Evolutionary conservation across 1,284 basidiomycete genomes (phyloP).

Genomic region (Wolfiporia cocos): DNA sequence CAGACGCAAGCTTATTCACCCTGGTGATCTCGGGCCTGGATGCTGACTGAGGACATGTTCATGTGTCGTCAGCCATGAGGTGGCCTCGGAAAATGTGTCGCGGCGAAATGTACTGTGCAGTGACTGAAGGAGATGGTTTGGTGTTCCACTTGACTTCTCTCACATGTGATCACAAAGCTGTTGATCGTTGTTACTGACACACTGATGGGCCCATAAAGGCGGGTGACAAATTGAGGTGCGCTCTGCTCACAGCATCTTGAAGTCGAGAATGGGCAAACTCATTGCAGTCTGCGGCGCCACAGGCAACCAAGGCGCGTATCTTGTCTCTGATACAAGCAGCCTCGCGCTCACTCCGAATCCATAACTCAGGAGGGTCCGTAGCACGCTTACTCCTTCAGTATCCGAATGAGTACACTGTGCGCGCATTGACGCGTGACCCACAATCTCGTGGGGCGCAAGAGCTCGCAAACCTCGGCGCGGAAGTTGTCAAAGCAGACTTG

Average conservation of each 20-base stretch:
- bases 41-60: background rate
- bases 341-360: background rate
- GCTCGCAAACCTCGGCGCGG: constrained; percentile 14
- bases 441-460: constrained; percentile 10
- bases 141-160: too few species aligned
- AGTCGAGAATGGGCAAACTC: constrained; percentile 13
- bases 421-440: constrained; percentile 16
- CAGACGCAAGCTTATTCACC: too few species aligned
- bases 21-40: too few species aligned
- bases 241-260: too few species aligned
- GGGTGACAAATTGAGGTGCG: too few species aligned
- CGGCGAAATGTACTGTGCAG: too few species aligned
- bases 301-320: constrained; percentile 15
- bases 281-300: constrained; percentile 19
- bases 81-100: too few species aligned
- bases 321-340: background rate
- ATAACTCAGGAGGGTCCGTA: constrained; percentile 14
- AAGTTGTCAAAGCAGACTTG: constrained; percentile 16
- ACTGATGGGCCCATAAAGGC: too few species aligned
- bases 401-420: constrained; percentile 14
- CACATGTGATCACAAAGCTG: too few species aligned
- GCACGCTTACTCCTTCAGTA: constrained; percentile 14
- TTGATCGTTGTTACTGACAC: too few species aligned
- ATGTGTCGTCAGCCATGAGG: too few species aligned
- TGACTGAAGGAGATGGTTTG: too few species aligned